phyloP scores from a whole-genome alignment of 805 yeast genomes.

The Schwanniomyces pseudopolymorphus region DNA sequence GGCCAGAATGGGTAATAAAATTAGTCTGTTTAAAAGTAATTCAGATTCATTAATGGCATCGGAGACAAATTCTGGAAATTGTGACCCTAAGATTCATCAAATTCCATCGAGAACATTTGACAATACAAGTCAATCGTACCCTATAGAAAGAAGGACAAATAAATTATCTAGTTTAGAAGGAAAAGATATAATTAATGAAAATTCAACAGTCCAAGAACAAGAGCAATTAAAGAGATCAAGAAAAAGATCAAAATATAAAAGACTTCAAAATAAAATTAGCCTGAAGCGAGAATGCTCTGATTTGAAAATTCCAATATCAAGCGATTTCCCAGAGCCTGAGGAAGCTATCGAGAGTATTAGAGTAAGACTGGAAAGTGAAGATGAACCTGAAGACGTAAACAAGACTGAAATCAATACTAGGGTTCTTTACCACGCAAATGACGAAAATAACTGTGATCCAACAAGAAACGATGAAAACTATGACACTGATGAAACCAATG shows the following conservation, averaged over 20 bases:
- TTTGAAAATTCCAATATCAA: background rate
- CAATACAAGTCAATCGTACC: background rate
- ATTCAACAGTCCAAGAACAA: background rate
- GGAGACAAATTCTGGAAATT: background rate
- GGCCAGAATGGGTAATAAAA: slow-evolving; percentile 7
- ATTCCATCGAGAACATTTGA: too few relatives aligned
- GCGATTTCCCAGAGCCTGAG: background rate
- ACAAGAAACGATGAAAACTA: background rate
- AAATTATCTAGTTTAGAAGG: slow-evolving; percentile 1
- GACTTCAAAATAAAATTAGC: background rate
- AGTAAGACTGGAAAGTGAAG: background rate
- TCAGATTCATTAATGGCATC: background rate
- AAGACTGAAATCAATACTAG: background rate
- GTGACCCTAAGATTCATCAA: too few relatives aligned
- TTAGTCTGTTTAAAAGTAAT: slow-evolving; percentile 3
- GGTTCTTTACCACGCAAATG: background rate
- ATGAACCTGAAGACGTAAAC: too few relatives aligned
- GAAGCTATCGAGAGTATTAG: background rate
- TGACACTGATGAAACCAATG: background rate
- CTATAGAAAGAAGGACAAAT: slow-evolving; percentile 6
- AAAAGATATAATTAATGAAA: background rate
- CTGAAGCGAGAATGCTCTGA: background rate
- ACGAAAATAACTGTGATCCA: background rate
- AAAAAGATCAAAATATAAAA: background rate
- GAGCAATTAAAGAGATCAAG: background rate